Evolutionary conservation across 2,329 filamentous ascomycete genomes (phyloP).

Genomic region (Hypocrella siamensis): DNA sequence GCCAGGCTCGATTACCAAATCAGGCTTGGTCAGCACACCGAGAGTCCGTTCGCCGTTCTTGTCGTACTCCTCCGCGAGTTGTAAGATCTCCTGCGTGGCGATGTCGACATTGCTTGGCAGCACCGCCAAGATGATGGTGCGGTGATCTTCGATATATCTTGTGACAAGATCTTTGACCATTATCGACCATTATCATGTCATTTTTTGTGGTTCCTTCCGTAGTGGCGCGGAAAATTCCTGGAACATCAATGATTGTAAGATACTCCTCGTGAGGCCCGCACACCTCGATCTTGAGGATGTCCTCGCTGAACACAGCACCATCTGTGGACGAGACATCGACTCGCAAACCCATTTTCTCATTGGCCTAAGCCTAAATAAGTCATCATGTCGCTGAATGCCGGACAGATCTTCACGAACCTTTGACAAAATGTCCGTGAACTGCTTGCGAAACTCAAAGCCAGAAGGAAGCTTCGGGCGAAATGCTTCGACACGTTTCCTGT

Average conservation of each 20-base stretch:
- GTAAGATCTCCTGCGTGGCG: neutral
- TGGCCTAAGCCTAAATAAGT: too few species aligned
- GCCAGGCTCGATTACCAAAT: neutral
- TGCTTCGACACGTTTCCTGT: neutral
- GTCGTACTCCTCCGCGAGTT: neutral
- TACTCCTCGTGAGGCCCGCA: neutral
- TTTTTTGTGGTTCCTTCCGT: neutral
- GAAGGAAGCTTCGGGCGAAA: too few species aligned
- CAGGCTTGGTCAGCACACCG: neutral
- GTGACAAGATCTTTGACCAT: neutral
- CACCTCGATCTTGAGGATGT: neutral
- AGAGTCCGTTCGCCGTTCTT: neutral
- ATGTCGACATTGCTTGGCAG: neutral
- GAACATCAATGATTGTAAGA: neutral
- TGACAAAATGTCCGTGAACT: too few species aligned
- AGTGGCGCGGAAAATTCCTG: neutral
- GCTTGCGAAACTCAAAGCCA: too few species aligned
- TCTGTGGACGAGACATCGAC: neutral
- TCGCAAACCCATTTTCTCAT: neutral
- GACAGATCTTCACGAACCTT: too few species aligned
- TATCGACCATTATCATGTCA: too few species aligned
- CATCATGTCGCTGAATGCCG: too few species aligned
- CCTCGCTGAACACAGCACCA: neutral
- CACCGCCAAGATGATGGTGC: neutral
- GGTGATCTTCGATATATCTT: neutral